Evolutionary conservation across 2,329 filamentous ascomycete species (phyloP), one percentile per base, ranked within the genome.

Genomic region (Plenodomus biglobosus): DNA sequence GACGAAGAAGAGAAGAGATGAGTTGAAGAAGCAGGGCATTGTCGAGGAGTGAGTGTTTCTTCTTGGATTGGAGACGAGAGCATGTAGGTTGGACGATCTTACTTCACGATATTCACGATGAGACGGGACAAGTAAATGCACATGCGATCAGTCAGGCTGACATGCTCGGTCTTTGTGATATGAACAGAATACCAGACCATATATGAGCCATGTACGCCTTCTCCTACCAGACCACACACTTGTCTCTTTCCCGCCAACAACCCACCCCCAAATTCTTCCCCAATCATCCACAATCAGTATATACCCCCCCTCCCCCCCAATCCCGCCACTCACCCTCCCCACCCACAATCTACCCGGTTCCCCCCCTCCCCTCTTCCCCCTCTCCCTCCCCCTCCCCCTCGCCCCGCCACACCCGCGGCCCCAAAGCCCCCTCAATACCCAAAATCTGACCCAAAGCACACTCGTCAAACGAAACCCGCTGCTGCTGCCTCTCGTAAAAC

Each of bases 401-500:
- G 6, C 43, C 30, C 40, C 44, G 27, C 57, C 55, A 60, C 19
- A 38, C 35, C 16, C 56, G 45, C 37, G 59, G 59, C 44, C 59
- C 57, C 34, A 59, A 22, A 32, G 57, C 48, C 0, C 83, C 83
- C 63, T 86, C 83, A 2, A 78, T 76, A 19, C 73, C 73, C 2
- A 80, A 38, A 17, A 85, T 69, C 56, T 86, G 84, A 1, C 83
- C 84, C 18, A 73, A 46, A 56, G 80, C 78, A 59, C 84, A 86
- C 17, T 76, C 75, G 0, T 72, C 71, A 54, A 80, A 86, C 2
- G 68, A 64, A 0, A 86, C 80, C 34, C 74, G 76, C 1, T 72
- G 72, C 67, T 80, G 78, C 17, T 73, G 76, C 32, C 72, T 21
- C 13, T 65, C 61, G 44, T 85, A 86, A 52, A 84, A 85, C 0